These are phyloP conservation scores for Coniophora puteana DNA, from an alignment of 1,284 basidiomycete genomes.

Conservation along the genomic window DNA sequence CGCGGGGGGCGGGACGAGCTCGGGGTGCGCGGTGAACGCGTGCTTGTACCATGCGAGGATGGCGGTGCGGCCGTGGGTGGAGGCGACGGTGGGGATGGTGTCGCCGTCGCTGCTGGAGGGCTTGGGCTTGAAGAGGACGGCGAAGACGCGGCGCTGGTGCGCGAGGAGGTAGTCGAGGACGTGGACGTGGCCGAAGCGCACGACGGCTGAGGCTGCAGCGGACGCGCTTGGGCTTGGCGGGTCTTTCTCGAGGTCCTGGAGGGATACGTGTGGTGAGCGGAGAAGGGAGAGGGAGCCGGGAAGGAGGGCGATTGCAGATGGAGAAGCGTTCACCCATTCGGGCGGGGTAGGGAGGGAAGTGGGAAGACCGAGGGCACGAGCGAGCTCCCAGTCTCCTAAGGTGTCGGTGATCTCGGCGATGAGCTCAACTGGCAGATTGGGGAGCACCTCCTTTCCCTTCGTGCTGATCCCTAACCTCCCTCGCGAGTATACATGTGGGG, in stretches of 20 bases:
- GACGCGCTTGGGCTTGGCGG: too few species aligned
- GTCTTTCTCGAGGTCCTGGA: slow-evolving; percentile 49
- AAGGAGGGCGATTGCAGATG: slow-evolving; percentile 66
- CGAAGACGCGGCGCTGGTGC: slow-evolving; percentile 59
- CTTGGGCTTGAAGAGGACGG: slow-evolving; percentile 55
- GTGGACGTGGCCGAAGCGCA: slow-evolving; percentile 73
- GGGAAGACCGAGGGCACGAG: slow-evolving; percentile 68
- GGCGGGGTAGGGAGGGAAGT: slow-evolving; percentile 61
- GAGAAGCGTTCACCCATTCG: slow-evolving; percentile 67
- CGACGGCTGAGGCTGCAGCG: slow-evolving; percentile 48
- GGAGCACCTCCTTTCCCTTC: slow-evolving; percentile 28
- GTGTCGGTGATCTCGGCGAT: slow-evolving; percentile 73
- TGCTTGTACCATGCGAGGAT: slow-evolving; percentile 81
- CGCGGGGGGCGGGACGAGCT: slow-evolving; percentile 49
- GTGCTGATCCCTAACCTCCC: too few species aligned
- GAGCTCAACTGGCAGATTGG: slow-evolving; percentile 71
- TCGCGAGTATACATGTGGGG: too few species aligned
- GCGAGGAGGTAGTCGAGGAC: slow-evolving; percentile 69
- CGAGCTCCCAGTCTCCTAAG: slow-evolving; percentile 77
- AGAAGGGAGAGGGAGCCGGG: slow-evolving; percentile 57
- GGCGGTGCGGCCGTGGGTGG: slow-evolving; percentile 64
- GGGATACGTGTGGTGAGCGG: too few species aligned
- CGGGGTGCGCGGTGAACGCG: slow-evolving; percentile 53
- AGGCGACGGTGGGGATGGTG: slow-evolving; percentile 70
- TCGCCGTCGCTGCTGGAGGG: too few species aligned